phyloP scores from a whole-genome alignment of 2,329 filamentous ascomycete genomes.

The Camillea tinctor region DNA sequence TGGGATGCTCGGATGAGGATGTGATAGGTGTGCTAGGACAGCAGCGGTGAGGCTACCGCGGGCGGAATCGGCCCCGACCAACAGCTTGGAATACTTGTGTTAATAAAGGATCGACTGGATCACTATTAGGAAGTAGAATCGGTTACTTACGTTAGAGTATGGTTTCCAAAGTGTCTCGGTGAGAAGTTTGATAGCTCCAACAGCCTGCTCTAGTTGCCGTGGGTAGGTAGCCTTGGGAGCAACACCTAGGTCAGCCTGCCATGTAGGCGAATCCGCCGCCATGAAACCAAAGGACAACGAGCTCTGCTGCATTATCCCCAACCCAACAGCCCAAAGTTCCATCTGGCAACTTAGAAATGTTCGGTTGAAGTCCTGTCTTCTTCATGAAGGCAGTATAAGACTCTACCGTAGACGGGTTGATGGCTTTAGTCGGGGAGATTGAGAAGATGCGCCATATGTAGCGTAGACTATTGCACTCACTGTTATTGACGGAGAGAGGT shows the following conservation, averaged over 20 bases:
- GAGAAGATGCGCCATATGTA: not conserved
- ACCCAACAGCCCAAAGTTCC: slow-evolving; percentile 1
- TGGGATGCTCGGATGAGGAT: not conserved
- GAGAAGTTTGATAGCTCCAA: not conserved
- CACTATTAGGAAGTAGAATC: not conserved
- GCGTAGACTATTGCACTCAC: too few relatives aligned
- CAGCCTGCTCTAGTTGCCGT: slow-evolving; percentile 1
- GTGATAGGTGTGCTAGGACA: slow-evolving; percentile 1
- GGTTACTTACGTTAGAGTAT: not conserved
- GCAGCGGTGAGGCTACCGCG: not conserved
- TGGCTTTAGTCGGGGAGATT: not conserved
- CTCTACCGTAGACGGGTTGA: not conserved
- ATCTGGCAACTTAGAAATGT: not conserved
- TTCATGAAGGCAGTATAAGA: not conserved
- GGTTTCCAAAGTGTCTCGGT: not conserved
- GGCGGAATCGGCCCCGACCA: slow-evolving; percentile 3
- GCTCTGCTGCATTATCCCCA: not conserved
- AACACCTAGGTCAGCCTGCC: not conserved
- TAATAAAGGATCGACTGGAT: not conserved
- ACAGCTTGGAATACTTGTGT: not conserved
- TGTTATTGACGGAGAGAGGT: too few relatives aligned
- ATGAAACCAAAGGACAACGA: not conserved
- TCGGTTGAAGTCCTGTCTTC: not conserved
- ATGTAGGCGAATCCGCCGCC: not conserved
- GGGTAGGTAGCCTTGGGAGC: not conserved